Conservation (phyloP, 1,139 yeast species). For the Candida sojae region DNA sequence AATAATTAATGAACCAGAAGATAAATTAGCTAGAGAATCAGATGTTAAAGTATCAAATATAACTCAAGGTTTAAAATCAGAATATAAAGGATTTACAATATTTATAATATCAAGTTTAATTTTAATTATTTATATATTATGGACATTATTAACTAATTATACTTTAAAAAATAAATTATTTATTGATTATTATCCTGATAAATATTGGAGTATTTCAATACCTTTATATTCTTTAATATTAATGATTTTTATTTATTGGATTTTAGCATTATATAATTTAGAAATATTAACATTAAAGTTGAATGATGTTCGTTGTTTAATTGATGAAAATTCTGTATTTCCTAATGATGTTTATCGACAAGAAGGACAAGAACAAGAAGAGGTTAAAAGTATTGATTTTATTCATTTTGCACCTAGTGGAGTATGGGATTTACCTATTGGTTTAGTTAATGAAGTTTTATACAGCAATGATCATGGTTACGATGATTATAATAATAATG, state of each 20-base stretch:
- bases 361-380: not conserved
- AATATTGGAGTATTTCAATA: constrained; percentile 84
- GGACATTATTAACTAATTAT: constrained; percentile 69
- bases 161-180: constrained; percentile 50
- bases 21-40: constrained; percentile 69
- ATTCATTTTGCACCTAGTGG: constrained; percentile 70
- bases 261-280: constrained; percentile 67
- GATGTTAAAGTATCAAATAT: constrained; percentile 72
- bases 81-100: constrained; percentile 81
- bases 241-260: constrained; percentile 72
- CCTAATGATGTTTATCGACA: constrained; percentile 25
- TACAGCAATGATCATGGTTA: constrained; percentile 32
- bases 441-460: constrained; percentile 68
- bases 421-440: constrained; percentile 79
- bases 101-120: constrained; percentile 60
- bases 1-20: constrained; percentile 21
- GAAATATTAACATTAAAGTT: constrained; percentile 68
- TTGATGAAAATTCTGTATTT: constrained; percentile 66
- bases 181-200: constrained; percentile 75
- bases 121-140: constrained; percentile 55
- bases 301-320: constrained; percentile 60
- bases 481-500: not conserved
- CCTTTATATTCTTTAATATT: constrained; percentile 70
- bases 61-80: constrained; percentile 39
- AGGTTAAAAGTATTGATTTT: constrained; percentile 24